These are phyloP conservation scores for Acacia acuminata DNA, from an alignment of 306 rosid genomes.

Conservation along the genomic window DNA sequence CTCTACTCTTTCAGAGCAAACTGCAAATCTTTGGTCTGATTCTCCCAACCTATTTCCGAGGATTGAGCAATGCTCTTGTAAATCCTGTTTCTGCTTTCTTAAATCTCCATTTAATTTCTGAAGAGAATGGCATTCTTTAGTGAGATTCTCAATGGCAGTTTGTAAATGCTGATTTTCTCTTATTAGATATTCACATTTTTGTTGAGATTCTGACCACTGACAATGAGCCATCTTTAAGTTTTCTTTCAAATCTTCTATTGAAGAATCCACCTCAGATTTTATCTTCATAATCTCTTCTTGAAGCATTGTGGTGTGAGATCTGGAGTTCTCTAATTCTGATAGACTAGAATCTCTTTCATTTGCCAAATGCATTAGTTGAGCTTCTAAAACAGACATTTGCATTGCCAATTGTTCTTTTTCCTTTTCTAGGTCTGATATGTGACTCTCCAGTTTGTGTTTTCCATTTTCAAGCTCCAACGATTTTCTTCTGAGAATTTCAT, in stretches of 20 bases:
- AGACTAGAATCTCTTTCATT: conserved; percentile 44
- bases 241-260: conserved; percentile 40
- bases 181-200: conserved; percentile 40
- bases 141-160: conserved; percentile 9
- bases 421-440: conserved; percentile 46
- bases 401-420: conserved; percentile 46
- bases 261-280: conserved; percentile 44
- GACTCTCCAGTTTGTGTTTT: conserved; percentile 44
- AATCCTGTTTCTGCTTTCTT: conserved; percentile 45
- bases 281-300: conserved; percentile 45
- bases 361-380: conserved; percentile 43
- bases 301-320: conserved; percentile 40
- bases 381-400: conserved; percentile 52
- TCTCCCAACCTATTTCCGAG: conserved; percentile 51
- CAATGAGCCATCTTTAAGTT: conserved; percentile 18
- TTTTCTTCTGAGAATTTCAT: conserved; percentile 26
- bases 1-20: conserved; percentile 46
- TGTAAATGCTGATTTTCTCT: conserved; percentile 35
- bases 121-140: conserved; percentile 36
- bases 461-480: conserved; percentile 27
- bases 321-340: conserved; percentile 49
- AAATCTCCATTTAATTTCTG: conserved; percentile 47
- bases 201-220: conserved; percentile 30
- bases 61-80: conserved; percentile 43
- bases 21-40: conserved; percentile 42